Evolutionary conservation across 176 grass and related monocot genomes (phyloP), one percentile per base, ranked within the genome.

Genomic region (Triticum monococcum): DNA sequence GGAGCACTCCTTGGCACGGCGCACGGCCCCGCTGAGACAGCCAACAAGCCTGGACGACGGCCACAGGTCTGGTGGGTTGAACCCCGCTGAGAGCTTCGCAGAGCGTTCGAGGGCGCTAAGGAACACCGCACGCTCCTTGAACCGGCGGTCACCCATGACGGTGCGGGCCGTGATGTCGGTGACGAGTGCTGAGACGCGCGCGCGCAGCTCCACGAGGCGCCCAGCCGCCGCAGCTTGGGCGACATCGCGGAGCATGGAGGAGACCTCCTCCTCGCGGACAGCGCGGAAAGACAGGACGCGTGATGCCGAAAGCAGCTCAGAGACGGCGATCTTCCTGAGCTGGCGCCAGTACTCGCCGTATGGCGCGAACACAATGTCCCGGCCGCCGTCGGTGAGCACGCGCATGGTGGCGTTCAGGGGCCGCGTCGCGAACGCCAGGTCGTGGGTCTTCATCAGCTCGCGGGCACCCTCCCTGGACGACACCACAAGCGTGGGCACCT

Each of bases 261-360:
- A 43, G 14, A 82, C 52, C 78, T 83, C 87, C 12, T 88, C 83
- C 68, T 86, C 1, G 0, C 50, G 50, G 50, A 54, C 1, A 16
- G 14, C 16, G 50, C 50, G 50, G 50, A 54, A 54, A 2, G 50
- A 54, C 4, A 17, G 50, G 50, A 54, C 16, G 16, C 50, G 50
- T 4, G 5, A 4, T 1, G 50, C 50, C 14, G 50, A 54, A 17
- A 54, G 16, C 5, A 54, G 14, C 87, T 93, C 17, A 77, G 76
- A 9, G 80, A 8, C 13, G 87, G 50, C 50, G 16, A 54, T 18
- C 14, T 54, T 54, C 50, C 16, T 16, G 16, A 54, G 50, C 50
- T 54, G 84, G 20, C 75, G 77, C 87, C 87, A 89, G 64, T 92
- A 84, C 1, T 75, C 72, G 1, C 90, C 79, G 41, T 89, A 87